phyloP scores from a whole-genome alignment of 2,329 filamentous ascomycete genomes.

The Diaporthe sp. region DNA sequence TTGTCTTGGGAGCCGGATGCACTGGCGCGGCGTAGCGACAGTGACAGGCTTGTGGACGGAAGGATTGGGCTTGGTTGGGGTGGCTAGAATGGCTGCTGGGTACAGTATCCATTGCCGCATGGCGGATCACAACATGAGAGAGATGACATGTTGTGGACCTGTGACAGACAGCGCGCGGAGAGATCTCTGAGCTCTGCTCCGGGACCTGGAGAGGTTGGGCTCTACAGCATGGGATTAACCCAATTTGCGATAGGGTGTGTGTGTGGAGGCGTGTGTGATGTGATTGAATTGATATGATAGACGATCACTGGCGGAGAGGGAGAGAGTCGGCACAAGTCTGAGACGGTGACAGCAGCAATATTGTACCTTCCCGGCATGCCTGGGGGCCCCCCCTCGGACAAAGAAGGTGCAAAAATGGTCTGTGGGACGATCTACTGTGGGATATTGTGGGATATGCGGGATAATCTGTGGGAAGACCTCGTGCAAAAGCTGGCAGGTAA shows the following conservation, averaged over 20 bases:
- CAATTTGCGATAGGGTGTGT: not conserved
- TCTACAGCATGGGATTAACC: constrained; percentile 7
- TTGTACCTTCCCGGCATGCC: not conserved
- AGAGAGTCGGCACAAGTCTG: not conserved
- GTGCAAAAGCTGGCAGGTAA: not conserved
- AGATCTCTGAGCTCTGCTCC: not conserved
- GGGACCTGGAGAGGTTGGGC: not conserved
- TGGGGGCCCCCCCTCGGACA: not conserved
- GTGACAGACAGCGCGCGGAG: constrained; percentile 9
- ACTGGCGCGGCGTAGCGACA: not conserved
- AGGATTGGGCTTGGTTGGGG: not conserved
- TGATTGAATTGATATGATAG: constrained; percentile 15
- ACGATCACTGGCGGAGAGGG: not conserved
- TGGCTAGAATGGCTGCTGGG: not conserved
- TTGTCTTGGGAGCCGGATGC: not conserved
- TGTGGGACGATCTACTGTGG: not conserved
- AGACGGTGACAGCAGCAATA: not conserved
- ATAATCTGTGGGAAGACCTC: not conserved
- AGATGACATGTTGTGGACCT: constrained; percentile 1
- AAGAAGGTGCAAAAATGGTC: not conserved
- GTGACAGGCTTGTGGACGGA: not conserved
- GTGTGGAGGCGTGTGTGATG: constrained; percentile 15
- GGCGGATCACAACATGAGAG: constrained; percentile 13
- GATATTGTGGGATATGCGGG: not conserved
- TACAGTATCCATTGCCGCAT: not conserved